Conservation (phyloP, 306 rosid genomes). For the Cucurbita maxima region DNA sequence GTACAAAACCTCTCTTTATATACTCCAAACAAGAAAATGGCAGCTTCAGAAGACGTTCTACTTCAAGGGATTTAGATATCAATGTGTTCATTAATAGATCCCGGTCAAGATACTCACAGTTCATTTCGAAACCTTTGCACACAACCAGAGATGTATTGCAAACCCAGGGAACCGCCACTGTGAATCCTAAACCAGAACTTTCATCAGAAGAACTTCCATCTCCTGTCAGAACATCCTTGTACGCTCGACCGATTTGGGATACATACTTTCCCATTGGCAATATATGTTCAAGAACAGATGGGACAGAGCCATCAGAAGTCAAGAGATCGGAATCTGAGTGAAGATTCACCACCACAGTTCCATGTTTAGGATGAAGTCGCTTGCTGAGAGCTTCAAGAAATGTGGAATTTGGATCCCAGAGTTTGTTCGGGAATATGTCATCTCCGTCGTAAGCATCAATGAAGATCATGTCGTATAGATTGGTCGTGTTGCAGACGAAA, state of each 20-base stretch:
- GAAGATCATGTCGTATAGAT: slow-evolving; percentile 59
- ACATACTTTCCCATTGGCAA: slow-evolving; percentile 64
- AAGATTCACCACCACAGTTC: slow-evolving; percentile 86
- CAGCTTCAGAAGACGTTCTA: slow-evolving; percentile 47
- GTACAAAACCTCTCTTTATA: slow-evolving; percentile 48
- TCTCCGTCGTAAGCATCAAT: slow-evolving; percentile 86
- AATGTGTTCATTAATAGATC: slow-evolving; percentile 32
- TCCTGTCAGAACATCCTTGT: slow-evolving; percentile 49
- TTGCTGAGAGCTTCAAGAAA: slow-evolving; percentile 53
- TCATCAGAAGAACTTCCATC: slow-evolving; percentile 14
- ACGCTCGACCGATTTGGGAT: slow-evolving; percentile 46
- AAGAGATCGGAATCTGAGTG: slow-evolving; percentile 63
- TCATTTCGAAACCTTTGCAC: slow-evolving; percentile 44
- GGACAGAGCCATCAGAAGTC: slow-evolving; percentile 35
- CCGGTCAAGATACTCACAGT: slow-evolving; percentile 12
- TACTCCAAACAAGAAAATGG: slow-evolving; percentile 73
- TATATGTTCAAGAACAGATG: slow-evolving; percentile 30
- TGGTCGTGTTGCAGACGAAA: slow-evolving; percentile 27
- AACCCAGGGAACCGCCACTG: slow-evolving; percentile 80
- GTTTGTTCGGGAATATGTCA: slow-evolving; percentile 66
- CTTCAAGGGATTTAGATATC: slow-evolving; percentile 52
- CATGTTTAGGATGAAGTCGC: slow-evolving; percentile 68
- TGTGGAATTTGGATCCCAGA: slow-evolving; percentile 55
- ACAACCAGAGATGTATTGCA: slow-evolving; percentile 75
- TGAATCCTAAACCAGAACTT: slow-evolving; percentile 55